These are phyloP conservation scores for Botrytis cinerea DNA, from an alignment of 2,329 filamentous ascomycete species.

Conservation along the genomic window DNA sequence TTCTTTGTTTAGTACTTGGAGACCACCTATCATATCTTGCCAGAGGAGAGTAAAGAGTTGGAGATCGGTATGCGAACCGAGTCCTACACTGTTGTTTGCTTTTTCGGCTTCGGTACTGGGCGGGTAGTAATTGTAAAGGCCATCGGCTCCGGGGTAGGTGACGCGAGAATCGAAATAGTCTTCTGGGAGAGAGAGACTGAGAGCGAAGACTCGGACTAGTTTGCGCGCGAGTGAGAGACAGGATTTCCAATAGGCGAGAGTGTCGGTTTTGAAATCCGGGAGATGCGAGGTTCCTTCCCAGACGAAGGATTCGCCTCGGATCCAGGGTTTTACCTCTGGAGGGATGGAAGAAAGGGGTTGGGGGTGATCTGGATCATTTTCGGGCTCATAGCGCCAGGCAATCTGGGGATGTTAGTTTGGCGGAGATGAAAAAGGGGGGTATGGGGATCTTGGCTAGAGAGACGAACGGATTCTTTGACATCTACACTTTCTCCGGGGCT, in stretches of 20 bases:
- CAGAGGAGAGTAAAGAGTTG: constrained; percentile 53
- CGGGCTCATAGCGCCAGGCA: constrained; percentile 54
- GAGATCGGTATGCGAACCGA: constrained; percentile 52
- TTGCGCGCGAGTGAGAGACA: constrained; percentile 54
- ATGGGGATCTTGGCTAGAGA: background rate
- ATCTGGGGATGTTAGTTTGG: constrained; percentile 36
- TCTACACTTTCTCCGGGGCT: constrained; percentile 54
- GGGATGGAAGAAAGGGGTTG: constrained; percentile 48
- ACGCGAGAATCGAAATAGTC: constrained; percentile 56
- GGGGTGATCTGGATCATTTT: constrained; percentile 50
- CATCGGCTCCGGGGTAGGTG: constrained; percentile 51
- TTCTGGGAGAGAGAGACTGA: constrained; percentile 56
- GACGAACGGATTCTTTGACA: constrained; percentile 48
- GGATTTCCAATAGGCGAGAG: constrained; percentile 50
- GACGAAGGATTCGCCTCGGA: constrained; percentile 53
- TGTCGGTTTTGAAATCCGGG: constrained; percentile 50
- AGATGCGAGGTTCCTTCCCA: constrained; percentile 54
- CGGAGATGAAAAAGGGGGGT: background rate
- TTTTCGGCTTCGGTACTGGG: constrained; percentile 42
- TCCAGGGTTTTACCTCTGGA: constrained; percentile 45
- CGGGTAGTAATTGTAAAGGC: constrained; percentile 50
- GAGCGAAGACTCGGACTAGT: constrained; percentile 54
- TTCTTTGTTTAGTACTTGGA: constrained; percentile 48
- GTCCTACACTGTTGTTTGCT: constrained; percentile 43
- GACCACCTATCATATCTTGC: constrained; percentile 48